Percentiles rank a stretch among this genome's conserved stretches.
Conservation (phyloP, 352 stramenopile genomes). For the Phytopythium sindhum region DNA sequence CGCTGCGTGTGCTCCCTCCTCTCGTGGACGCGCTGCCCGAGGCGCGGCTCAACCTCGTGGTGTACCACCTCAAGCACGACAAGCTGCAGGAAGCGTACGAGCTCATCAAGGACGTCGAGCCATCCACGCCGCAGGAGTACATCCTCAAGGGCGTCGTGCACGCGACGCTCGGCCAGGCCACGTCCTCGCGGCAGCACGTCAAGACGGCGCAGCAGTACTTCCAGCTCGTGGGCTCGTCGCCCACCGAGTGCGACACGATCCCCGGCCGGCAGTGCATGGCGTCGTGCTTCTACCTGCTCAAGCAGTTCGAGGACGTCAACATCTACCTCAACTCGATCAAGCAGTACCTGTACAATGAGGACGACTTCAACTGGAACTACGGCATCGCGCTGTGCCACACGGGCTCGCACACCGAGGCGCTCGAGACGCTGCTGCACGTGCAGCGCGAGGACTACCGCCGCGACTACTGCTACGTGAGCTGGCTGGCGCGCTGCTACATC, state of each 20-base stretch:
- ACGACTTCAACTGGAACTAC: slow-evolving; percentile 99
- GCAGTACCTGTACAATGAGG: slow-evolving; percentile 95
- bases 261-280: slow-evolving; percentile 96
- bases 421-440: slow-evolving; percentile 92
- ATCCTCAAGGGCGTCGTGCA: slow-evolving; percentile 91
- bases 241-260: slow-evolving; percentile 96
- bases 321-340: slow-evolving; percentile 97
- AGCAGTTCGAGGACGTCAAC: slow-evolving; percentile 97
- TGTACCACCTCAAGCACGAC: slow-evolving; percentile 91
- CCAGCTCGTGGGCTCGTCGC: slow-evolving; percentile 91
- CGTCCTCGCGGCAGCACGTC: slow-evolving; percentile 87
- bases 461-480: slow-evolving; percentile 93
- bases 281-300: slow-evolving; percentile 95
- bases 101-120: slow-evolving; percentile 94
- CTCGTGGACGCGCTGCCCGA: slow-evolving; percentile 93
- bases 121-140: slow-evolving; percentile 92
- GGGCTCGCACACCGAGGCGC: slow-evolving; percentile 90
- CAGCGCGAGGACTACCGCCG: slow-evolving; percentile 90
- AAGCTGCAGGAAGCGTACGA: slow-evolving; percentile 93
- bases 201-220: slow-evolving; percentile 94
- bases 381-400: slow-evolving; percentile 91
- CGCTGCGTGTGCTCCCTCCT: slow-evolving; percentile 90
- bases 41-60: slow-evolving; percentile 94
- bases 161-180: slow-evolving; percentile 87
- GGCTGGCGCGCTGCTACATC: slow-evolving; percentile 92